Base-by-base conservation (phyloP, 176 grass and related monocot genomes). In the Eragrostis nindensis region DNA sequence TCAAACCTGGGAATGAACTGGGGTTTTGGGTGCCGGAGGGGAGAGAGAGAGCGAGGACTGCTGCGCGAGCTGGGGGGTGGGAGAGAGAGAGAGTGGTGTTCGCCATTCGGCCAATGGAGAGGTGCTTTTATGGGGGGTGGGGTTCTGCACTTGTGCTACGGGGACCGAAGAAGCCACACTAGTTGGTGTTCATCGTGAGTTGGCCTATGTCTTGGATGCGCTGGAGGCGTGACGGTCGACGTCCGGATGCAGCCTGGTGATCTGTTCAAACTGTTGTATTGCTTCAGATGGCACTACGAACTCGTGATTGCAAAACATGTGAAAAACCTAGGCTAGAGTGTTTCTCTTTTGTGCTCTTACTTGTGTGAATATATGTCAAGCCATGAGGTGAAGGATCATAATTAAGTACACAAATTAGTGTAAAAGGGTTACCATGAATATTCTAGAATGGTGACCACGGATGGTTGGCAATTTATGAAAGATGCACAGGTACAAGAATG, bases 121-220 rank as follows among this genome's bases (percentile, higher is more conserved):
- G 24, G 29, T 19, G 64, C 76, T 89, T 89, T 89, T 89, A 88
- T 84, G 74, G 61, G 68, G 74, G 78, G 80, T 42, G 76, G 86
- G 86, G 77, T 84, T 80, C 45, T 84, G 32, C 32, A 36, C 32
- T 36, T 36, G 32, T 36, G 87, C 87, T 89, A 80, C 9, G 87
- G 87, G 87, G 87, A 89, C 87, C 86, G 80, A 84, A 9, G 36
- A 39, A 67, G 32, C 16, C 32, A 26, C 44, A 43, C 63, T 69
- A 45, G 24, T 59, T 60, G 39, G n/a, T 10, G 70, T 55, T 26
- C 13, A 47, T 84, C 63, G 47, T 84, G 82, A 70, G 73, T 70
- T 62, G 60, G 60, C 25, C 11, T 1, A 44, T 6, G 42, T 10
- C 42, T 61, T 13, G 59, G 25, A 4, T 60, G 56, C 60, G 60